Evolutionary conservation across 148 eudicot genomes (phyloP), one percentile per base, ranked within the genome.

Genomic region (Chenopodium album): DNA sequence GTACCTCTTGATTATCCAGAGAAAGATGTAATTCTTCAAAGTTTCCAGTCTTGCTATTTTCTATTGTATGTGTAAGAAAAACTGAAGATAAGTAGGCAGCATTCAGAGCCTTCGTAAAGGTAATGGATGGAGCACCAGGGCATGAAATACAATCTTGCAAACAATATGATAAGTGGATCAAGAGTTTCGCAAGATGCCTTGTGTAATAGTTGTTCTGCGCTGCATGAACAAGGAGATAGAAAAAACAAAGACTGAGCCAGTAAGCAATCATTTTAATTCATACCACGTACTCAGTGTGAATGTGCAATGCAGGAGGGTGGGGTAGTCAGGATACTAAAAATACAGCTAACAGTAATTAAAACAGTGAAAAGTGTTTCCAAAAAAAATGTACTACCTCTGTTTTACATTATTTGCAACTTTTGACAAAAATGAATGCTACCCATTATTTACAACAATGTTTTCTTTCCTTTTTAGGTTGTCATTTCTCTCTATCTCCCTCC

Each of bases 131-230:
- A 82, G 82, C 87, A 84, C 72, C 88, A 80, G 94, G 83, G 77
- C 84, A 56, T 82, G 92, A 90, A 84, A 82, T 60, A 84, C 91
- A 89, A 82, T 94, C 97, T 91, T 94, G 91, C 91, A 95, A 95
- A 85, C 93, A 92, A 83, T 87, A 89, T 41, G 91, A 88, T 72
- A 95, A 87, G 90, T 95, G 95, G 84, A 95, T 85, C 84, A 95
- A 89, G 77, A 94, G 88, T 87, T 95, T 95, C 32, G 91, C 92
- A 26, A 95, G 91, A 87, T 95, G 99, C 86, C 95, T 92, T 76
- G 99, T 92, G 82, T 73, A 65, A 82, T 80, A 83, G 85, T 95
- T 95, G 90, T 92, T 95, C 85, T 82, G 90, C 29, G 87, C 99
- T 95, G 98, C 88, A 88, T 63, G 47, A 68, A 31, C 32, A 66